Percentiles rank a stretch among this genome's conserved stretches.
Conservation (phyloP, 768 basidiomycete genomes). For the Suillus spraguei region DNA sequence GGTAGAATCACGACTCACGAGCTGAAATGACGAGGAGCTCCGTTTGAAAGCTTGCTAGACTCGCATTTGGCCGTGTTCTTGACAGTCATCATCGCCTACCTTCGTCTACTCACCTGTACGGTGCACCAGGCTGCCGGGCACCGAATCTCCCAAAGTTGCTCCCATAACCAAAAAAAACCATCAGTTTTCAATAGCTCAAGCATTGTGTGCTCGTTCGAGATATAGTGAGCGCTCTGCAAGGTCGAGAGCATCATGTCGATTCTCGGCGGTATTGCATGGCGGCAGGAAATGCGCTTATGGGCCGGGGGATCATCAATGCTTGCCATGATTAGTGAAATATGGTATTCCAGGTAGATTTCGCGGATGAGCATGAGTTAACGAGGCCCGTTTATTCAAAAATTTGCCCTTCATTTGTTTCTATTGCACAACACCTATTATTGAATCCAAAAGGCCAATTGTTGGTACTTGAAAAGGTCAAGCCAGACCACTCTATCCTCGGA, state of each 20-base stretch:
- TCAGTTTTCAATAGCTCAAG: background rate
- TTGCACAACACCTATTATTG: background rate
- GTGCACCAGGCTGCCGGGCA: background rate
- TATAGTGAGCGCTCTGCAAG: background rate
- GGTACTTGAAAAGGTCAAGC: background rate
- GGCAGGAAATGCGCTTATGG: background rate
- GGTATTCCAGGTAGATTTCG: background rate
- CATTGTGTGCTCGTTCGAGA: background rate
- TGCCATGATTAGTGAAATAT: background rate
- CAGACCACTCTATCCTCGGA: background rate
- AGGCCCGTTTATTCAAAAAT: background rate
- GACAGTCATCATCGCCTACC: too few species aligned
- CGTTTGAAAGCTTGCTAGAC: too few species aligned
- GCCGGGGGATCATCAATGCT: background rate
- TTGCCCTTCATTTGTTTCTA: background rate
- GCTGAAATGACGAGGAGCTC: background rate
- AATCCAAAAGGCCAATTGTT: background rate
- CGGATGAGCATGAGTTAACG: background rate
- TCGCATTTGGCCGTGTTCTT: background rate
- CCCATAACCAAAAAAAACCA: background rate
- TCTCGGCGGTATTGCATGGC: background rate
- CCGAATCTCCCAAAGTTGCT: background rate
- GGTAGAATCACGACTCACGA: too few species aligned
- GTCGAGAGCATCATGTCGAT: background rate
- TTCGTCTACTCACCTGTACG: background rate